Conservation (phyloP, 1,139 yeast genomes). For the Taiozyma sp. region DNA sequence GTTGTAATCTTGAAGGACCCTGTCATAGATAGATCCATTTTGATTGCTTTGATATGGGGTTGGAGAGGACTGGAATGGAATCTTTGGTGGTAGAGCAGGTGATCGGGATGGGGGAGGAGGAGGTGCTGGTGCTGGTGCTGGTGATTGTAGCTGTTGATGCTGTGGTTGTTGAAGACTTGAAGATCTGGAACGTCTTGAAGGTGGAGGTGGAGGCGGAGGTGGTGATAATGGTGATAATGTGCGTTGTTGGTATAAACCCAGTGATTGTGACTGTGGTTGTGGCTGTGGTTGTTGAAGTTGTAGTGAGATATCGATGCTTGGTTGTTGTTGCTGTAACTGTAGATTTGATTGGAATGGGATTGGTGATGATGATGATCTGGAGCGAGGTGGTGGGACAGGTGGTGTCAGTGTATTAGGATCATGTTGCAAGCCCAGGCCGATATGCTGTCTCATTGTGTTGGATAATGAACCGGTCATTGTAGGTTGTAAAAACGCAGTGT, state of each 20-base stretch:
- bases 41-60: slow-evolving; percentile 2
- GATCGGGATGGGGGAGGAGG: slow-evolving; percentile 23
- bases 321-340: slow-evolving; percentile 11
- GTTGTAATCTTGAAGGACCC: slow-evolving; percentile 13
- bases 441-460: slow-evolving; percentile 9
- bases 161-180: slow-evolving; percentile 4
- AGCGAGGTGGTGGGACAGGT: slow-evolving; percentile 22
- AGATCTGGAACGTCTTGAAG: slow-evolving; percentile 12
- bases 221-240: slow-evolving; percentile 21
- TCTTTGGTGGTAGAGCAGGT: slow-evolving; percentile 16
- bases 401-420: slow-evolving; percentile 3
- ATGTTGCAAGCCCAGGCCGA: neutral
- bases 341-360: slow-evolving; percentile 25
- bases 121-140: slow-evolving; percentile 8
- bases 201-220: slow-evolving; percentile 19
- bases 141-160: too few relatives aligned
- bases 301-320: slow-evolving; percentile 1
- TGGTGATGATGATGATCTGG: slow-evolving; percentile 41
- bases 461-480: slow-evolving; percentile 50
- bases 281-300: neutral
- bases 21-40: slow-evolving; percentile 6
- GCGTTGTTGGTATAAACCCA: slow-evolving; percentile 5
- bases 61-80: slow-evolving; percentile 3
- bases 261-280: slow-evolving; percentile 1
- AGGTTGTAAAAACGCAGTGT: slow-evolving; percentile 37